Conservation (phyloP, 805 yeast genomes). For the Metschnikowia bowlesiae region DNA sequence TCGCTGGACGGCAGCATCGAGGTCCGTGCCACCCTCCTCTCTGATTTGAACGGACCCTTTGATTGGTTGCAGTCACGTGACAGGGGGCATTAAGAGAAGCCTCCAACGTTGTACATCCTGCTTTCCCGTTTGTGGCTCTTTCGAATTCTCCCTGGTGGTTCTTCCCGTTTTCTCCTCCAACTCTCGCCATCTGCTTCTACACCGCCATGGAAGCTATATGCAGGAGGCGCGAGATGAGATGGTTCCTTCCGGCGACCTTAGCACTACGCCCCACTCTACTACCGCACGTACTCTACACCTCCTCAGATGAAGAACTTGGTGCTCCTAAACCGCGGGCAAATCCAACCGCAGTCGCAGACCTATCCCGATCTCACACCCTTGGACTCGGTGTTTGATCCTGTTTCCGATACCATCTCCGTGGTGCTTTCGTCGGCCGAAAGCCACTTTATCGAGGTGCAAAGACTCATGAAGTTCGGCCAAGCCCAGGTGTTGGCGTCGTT, state of each 20-base stretch:
- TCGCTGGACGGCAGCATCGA: no score
- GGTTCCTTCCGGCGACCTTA: neutral
- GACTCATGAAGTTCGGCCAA: conserved; percentile 62
- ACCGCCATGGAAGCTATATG: neutral
- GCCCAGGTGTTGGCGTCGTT: conserved; percentile 56
- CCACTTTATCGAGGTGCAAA: conserved; percentile 69
- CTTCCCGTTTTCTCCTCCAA: no score
- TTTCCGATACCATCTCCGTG: conserved; percentile 67
- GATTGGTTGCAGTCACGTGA: no score
- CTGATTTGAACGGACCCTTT: no score
- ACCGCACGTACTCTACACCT: neutral
- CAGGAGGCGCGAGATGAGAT: neutral
- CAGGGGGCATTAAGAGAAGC: no score
- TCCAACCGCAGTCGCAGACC: conserved; percentile 49
- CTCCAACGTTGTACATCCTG: no score
- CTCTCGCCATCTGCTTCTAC: no score
- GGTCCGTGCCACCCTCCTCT: no score
- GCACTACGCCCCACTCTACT: neutral
- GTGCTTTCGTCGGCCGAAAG: conserved; percentile 53
- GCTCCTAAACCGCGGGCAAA: conserved; percentile 50
- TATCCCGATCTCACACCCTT: conserved; percentile 61
- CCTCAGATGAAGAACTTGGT: conserved; percentile 44
- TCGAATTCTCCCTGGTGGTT: no score
- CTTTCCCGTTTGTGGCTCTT: no score
- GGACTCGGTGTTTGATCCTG: conserved; percentile 62